Evolutionary conservation across 176 grass and related monocot genomes (phyloP).

Genomic region (Melocanna baccifera): DNA sequence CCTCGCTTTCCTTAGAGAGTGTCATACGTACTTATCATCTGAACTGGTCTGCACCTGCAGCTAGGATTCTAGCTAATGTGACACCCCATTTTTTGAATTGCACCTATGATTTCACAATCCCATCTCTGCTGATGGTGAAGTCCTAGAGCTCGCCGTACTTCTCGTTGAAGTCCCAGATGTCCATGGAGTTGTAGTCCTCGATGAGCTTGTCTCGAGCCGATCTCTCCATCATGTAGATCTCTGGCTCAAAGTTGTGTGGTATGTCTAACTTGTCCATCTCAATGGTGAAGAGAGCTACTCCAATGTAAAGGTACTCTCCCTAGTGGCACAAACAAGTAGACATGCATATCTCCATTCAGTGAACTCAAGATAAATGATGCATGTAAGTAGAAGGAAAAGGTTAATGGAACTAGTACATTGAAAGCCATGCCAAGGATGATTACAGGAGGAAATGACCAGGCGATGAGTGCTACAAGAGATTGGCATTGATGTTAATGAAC

Average conservation of each 20-base stretch:
- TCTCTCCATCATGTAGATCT: slow-evolving; percentile 98
- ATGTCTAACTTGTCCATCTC: slow-evolving; percentile 94
- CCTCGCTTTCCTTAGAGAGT: too few species aligned
- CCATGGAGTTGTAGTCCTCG: slow-evolving; percentile 89
- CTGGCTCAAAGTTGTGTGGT: slow-evolving; percentile 92
- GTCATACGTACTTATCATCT: not conserved
- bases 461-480: slow-evolving; percentile 66
- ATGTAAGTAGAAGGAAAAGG: not conserved
- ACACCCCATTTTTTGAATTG: not conserved
- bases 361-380: slow-evolving; percentile 21
- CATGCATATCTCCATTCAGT: not conserved
- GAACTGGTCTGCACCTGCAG: not conserved
- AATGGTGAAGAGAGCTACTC: slow-evolving; percentile 66
- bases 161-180: slow-evolving; percentile 99
- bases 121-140: slow-evolving; percentile 79
- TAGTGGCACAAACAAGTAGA: slow-evolving; percentile 22
- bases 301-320: slow-evolving; percentile 95
- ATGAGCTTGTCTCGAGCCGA: slow-evolving; percentile 83
- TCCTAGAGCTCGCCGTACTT: slow-evolving; percentile 98
- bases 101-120: slow-evolving; percentile 58
- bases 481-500: slow-evolving; percentile 18
- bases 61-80: slow-evolving; percentile 11
- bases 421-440: slow-evolving; percentile 70
- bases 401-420: slow-evolving; percentile 41
- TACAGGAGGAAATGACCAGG: slow-evolving; percentile 90